phyloP scores from a whole-genome alignment of 208 protist genomes.

The Leishmania arabica region DNA sequence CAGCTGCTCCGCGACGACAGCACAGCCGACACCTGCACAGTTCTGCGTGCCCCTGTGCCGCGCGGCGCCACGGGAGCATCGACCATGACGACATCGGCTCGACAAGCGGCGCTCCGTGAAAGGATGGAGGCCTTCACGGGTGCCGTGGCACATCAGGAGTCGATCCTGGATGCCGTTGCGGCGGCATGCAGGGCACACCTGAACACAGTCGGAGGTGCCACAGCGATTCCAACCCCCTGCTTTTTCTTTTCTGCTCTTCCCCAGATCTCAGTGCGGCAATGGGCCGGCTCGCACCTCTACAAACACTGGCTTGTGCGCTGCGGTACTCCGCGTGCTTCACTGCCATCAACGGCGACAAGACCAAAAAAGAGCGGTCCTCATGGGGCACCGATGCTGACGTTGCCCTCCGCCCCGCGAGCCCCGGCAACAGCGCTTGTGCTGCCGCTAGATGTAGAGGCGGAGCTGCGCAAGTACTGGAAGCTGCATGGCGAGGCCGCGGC shows the following conservation, averaged over 20 bases:
- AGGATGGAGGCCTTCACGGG: conserved; percentile 10
- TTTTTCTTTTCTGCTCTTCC: conserved; percentile 2
- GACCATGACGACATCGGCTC: neutral
- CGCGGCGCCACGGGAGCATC: neutral
- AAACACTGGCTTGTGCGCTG: conserved; percentile 24
- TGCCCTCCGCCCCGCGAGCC: neutral
- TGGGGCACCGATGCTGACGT: neutral
- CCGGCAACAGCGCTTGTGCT: conserved; percentile 22
- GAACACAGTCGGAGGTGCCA: neutral
- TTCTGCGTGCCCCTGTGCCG: no score
- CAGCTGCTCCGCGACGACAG: conserved; percentile 2
- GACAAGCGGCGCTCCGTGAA: conserved; percentile 5
- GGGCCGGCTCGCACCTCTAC: conserved; percentile 22
- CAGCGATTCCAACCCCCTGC: neutral
- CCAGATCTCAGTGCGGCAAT: conserved; percentile 7
- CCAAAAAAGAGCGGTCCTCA: neutral
- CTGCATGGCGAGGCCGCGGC: conserved; percentile 47
- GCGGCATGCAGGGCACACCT: neutral
- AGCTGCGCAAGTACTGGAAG: conserved; percentile 46
- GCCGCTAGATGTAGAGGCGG: conserved; percentile 20
- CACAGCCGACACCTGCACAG: neutral
- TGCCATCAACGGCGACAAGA: neutral
- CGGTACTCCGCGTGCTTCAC: neutral
- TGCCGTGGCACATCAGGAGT: conserved; percentile 15
- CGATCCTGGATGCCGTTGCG: neutral